A percentile compares a stretch with the other conserved stretches of the same genome.
phyloP scores from a whole-genome alignment of 257 asterid species.

The Knoxia roxburghii region DNA sequence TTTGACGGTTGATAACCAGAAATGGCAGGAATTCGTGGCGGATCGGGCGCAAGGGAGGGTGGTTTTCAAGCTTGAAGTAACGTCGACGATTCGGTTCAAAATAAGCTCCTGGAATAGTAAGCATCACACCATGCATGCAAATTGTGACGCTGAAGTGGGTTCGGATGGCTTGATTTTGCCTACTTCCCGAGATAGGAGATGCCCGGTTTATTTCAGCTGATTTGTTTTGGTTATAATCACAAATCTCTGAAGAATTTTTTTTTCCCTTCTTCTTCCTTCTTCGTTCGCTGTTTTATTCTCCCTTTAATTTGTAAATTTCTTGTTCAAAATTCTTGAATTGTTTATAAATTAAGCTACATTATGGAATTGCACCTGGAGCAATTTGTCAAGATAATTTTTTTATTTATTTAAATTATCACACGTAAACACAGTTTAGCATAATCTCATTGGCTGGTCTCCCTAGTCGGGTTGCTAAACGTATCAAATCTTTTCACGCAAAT shows the following conservation, averaged over 20 bases:
- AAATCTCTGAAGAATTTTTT: too few relatives aligned
- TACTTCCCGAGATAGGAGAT: slow-evolving; percentile 41
- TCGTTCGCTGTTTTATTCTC: neutral
- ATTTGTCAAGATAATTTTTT: too few relatives aligned
- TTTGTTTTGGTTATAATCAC: neutral
- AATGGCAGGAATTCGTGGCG: slow-evolving; percentile 49
- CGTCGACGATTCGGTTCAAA: slow-evolving; percentile 58
- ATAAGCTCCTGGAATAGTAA: slow-evolving; percentile 72
- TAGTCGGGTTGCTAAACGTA: too few relatives aligned
- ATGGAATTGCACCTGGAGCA: too few relatives aligned
- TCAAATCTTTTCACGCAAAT: too few relatives aligned
- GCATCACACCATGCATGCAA: slow-evolving; percentile 71
- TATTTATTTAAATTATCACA: too few relatives aligned
- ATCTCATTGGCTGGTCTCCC: too few relatives aligned
- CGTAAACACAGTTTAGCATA: too few relatives aligned
- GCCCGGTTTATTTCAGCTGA: slow-evolving; percentile 71
- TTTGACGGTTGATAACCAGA: slow-evolving; percentile 31
- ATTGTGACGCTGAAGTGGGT: slow-evolving; percentile 73
- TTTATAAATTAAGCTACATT: too few relatives aligned
- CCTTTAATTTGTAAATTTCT: neutral
- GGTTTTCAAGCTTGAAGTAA: slow-evolving; percentile 50
- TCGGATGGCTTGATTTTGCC: slow-evolving; percentile 61
- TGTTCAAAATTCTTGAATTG: too few relatives aligned
- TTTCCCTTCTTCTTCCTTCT: neutral
- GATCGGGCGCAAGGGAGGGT: slow-evolving; percentile 45